phyloP scores from a whole-genome alignment of 371 early-diverging fungal species.

The Mortierella sp. region DNA sequence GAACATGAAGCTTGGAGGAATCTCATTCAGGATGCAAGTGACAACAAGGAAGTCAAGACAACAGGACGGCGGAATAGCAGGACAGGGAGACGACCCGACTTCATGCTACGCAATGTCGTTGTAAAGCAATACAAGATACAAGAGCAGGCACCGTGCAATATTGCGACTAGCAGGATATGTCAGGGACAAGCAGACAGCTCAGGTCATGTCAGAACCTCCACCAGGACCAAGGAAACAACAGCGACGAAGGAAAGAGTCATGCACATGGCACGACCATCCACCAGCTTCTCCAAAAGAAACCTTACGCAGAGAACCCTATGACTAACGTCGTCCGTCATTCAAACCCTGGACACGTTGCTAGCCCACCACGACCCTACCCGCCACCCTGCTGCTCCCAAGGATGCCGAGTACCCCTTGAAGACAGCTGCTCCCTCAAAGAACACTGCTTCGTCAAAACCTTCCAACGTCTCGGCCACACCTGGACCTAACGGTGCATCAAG shows the following conservation, averaged over 20 bases:
- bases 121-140: not conserved
- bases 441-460: conserved; percentile 18
- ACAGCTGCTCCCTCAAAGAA: conserved; percentile 1
- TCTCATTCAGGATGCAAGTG: not conserved
- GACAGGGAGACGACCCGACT: not conserved
- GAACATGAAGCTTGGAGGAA: not conserved
- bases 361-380: conserved; percentile 22
- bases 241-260: not conserved
- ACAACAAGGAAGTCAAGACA: not conserved
- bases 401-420: conserved; percentile 27
- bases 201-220: no score
- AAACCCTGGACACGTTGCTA: not conserved
- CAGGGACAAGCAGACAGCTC: no score
- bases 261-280: not conserved
- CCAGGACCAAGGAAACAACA: not conserved
- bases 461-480: not conserved
- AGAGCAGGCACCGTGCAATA: not conserved
- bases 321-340: not conserved
- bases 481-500: conserved; percentile 12
- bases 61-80: not conserved
- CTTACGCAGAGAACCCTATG: not conserved
- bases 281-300: not conserved
- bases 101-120: not conserved
- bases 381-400: conserved; percentile 33
- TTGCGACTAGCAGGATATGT: not conserved